These are phyloP conservation scores for Inga leiocalycina DNA, from an alignment of 306 rosid genomes.

Conservation along the genomic window DNA sequence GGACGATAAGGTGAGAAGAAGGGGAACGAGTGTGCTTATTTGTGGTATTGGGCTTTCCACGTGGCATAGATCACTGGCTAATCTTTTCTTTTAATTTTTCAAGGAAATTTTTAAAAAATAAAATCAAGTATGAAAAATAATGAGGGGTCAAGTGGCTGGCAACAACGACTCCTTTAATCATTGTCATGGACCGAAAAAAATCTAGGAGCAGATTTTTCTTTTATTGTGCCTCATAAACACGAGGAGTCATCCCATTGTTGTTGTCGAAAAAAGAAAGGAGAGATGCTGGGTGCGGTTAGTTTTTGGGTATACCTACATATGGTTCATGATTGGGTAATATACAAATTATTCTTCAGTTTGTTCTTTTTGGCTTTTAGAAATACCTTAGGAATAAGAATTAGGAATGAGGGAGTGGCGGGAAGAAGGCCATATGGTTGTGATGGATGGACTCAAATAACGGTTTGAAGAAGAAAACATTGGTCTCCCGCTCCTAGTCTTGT, in stretches of 20 bases:
- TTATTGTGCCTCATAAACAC: too few species aligned
- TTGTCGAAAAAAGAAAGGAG: not conserved
- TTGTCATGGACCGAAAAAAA: not conserved
- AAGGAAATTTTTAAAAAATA: not conserved
- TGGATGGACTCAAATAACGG: not conserved
- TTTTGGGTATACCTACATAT: not conserved
- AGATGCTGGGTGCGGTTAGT: not conserved
- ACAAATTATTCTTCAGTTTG: not conserved
- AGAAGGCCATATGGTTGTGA: not conserved
- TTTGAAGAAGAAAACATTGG: not conserved
- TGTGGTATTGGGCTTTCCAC: slow-evolving; percentile 61
- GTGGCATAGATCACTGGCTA: slow-evolving; percentile 16
- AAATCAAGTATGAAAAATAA: not conserved
- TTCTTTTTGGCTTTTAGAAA: not conserved
- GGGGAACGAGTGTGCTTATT: slow-evolving; percentile 6
- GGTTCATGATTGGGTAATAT: not conserved
- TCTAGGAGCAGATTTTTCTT: not conserved
- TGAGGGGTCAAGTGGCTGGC: not conserved
- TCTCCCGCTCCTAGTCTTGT: not conserved
- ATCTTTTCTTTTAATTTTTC: not conserved
- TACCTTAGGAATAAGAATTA: not conserved
- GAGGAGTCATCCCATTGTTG: not conserved
- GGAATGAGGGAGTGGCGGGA: not conserved
- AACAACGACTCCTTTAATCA: not conserved
- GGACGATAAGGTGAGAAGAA: slow-evolving; percentile 54